A percentile compares a stretch with the other conserved stretches of the same genome.
These are phyloP conservation scores for Zygosaccharomyces siamensis DNA, from an alignment of 805 yeast species.

Conservation along the genomic window DNA sequence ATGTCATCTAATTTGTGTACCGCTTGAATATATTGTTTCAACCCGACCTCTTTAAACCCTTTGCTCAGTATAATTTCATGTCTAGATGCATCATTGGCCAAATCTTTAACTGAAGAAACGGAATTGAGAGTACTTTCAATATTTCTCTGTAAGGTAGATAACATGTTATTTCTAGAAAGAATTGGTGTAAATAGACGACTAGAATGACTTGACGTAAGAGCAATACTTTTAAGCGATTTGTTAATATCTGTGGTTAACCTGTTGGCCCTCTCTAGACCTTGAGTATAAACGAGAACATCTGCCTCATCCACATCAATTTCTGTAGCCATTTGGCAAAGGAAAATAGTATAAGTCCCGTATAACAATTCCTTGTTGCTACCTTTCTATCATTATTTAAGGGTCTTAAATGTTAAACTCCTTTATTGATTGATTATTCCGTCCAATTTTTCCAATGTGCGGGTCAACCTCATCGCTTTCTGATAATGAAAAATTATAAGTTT, in stretches of 20 bases:
- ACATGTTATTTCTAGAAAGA: conserved; percentile 52
- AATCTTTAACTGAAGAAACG: conserved; percentile 45
- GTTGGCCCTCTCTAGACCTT: conserved; percentile 57
- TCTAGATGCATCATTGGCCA: conserved; percentile 43
- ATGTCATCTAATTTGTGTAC: conserved; percentile 45
- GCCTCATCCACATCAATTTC: conserved; percentile 66
- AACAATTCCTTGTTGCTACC: not conserved
- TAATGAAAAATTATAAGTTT: not conserved
- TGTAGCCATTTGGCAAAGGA: not conserved
- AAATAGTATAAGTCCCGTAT: not conserved
- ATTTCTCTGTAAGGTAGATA: conserved; percentile 52
- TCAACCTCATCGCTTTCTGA: not conserved
- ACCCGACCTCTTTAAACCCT: conserved; percentile 31
- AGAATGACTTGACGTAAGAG: conserved; percentile 28
- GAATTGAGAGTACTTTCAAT: conserved; percentile 50
- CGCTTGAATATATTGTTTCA: conserved; percentile 37
- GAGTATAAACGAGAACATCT: conserved; percentile 77
- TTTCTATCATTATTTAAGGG: no score
- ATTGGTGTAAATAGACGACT: conserved; percentile 62
- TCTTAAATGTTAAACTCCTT: not conserved
- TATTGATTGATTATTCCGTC: conserved; percentile 1
- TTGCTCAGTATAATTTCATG: conserved; percentile 37
- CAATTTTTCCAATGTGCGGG: conserved; percentile 1
- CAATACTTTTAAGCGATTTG: conserved; percentile 48
- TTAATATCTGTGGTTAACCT: conserved; percentile 52